Base-by-base conservation (phyloP, 345 rosid genomes). In the Camelina sativa region DNA sequence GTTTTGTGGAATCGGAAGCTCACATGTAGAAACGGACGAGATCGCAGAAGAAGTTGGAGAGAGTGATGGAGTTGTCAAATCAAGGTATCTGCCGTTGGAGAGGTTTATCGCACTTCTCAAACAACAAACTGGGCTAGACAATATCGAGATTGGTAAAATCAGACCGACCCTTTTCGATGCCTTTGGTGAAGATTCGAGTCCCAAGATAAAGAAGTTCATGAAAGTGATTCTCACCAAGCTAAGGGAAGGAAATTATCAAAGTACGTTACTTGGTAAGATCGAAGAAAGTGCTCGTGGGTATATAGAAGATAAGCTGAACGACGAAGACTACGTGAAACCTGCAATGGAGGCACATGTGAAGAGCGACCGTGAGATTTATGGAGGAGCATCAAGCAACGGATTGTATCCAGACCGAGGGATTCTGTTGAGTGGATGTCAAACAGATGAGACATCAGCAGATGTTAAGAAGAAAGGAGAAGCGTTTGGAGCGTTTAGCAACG, bases 171-270 rank as follows among this genome's bases (percentile, higher is more conserved):
- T 77, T 57, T 64, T 55, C 22, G 62, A 71, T 19, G 48, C 58
- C 2, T 77, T 64, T 22, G 76, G 80, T 28, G 76, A 77, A 56
- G 80, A 77, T 25, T 59, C 76, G 32, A 71, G 80, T 12, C 76
- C 72, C 5, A 94, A 94, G 82, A 91, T 94, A 79, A 94, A 94
- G 84, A 93, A 91, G 78, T 91, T 91, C 67, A 87, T 91, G 11
- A 75, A 75, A 60, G 68, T 51, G 37, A 50, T 60, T 64, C 13
- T 75, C 28, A 60, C 66, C 3, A 60, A 75, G 38, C 47, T 67
- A 17, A 54, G 6, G 37, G 13, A 63, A 9, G 32, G n/a, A 28
- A 63, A 63, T 19, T 47, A 52, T 51, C 47, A 60, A 41, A 59
- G 72, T 44, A 61, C 23, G 25, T 12, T 30, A 43, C 62, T 52